Evolutionary conservation across 495 filamentous ascomycete genomes (phyloP).

Genomic region (Podospora sp.): DNA sequence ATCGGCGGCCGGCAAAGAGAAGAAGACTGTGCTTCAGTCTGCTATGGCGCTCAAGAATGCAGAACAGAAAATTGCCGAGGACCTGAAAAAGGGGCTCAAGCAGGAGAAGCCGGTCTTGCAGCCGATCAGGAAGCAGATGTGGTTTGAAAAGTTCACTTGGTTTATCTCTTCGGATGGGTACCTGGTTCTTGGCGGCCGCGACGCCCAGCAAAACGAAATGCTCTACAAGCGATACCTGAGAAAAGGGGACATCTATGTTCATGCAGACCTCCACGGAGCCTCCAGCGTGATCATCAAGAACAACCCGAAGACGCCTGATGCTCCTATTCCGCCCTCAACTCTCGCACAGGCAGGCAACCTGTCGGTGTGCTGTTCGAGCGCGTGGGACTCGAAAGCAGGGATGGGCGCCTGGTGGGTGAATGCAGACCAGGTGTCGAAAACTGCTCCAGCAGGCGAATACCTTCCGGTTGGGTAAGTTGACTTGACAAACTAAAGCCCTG

Average conservation of each 20-base stretch:
- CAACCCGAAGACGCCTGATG: slow-evolving; percentile 67
- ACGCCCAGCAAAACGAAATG: slow-evolving; percentile 88
- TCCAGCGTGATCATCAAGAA: slow-evolving; percentile 86
- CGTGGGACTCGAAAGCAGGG: slow-evolving; percentile 94
- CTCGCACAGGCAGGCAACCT: slow-evolving; percentile 86
- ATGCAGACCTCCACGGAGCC: slow-evolving; percentile 87
- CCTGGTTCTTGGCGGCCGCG: slow-evolving; percentile 81
- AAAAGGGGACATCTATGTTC: slow-evolving; percentile 88
- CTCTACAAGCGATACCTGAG: slow-evolving; percentile 81
- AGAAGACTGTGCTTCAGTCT: slow-evolving; percentile 82
- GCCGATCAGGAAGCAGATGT: slow-evolving; percentile 77
- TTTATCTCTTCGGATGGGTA: slow-evolving; percentile 97
- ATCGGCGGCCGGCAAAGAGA: slow-evolving; percentile 77
- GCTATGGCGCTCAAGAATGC: slow-evolving; percentile 83
- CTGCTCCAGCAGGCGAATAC: slow-evolving; percentile 74
- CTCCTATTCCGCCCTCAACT: slow-evolving; percentile 88
- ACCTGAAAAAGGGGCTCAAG: slow-evolving; percentile 83
- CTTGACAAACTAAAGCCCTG: too few species aligned
- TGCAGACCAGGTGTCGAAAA: slow-evolving; percentile 86
- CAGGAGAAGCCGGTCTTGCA: slow-evolving; percentile 89
- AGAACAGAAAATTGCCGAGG: slow-evolving; percentile 81
- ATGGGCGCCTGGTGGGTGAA: slow-evolving; percentile 96
- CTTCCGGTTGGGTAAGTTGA: slow-evolving; percentile 59
- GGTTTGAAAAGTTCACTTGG: slow-evolving; percentile 96
- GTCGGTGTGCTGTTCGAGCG: slow-evolving; percentile 77